phyloP scores from a whole-genome alignment of 2,329 filamentous ascomycete species.

The Monosporascus sp. region DNA sequence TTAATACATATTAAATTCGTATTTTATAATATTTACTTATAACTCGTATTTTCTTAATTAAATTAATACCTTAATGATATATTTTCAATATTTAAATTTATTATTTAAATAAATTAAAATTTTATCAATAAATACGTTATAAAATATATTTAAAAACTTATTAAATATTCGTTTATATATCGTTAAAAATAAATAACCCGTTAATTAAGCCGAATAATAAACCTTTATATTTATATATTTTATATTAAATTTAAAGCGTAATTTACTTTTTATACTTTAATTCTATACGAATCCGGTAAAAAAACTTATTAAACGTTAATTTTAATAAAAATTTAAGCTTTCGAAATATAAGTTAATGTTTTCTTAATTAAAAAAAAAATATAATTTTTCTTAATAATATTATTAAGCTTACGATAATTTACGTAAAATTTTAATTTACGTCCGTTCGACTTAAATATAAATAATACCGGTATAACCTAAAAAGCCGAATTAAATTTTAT shows the following conservation, averaged over 20 bases:
- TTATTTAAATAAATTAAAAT: not conserved
- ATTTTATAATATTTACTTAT: slow-evolving; percentile 1
- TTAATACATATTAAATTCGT: not conserved
- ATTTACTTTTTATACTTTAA: no score
- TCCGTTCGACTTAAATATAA: no score
- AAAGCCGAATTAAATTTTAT: no score
- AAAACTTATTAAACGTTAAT: no score
- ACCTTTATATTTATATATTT: no score
- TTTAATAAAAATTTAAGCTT: not conserved
- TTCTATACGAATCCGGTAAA: no score
- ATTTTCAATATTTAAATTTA: not conserved
- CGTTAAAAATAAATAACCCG: no score
- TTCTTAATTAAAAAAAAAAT: not conserved
- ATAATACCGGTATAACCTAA: no score
- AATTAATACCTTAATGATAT: not conserved
- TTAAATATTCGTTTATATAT: not conserved
- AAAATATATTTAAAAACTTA: not conserved
- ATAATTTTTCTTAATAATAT: not conserved
- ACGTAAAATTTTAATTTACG: no score
- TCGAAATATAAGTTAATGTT: not conserved
- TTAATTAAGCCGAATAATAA: no score
- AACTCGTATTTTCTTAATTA: not conserved
- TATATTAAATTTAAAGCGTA: no score
- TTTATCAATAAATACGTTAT: not conserved
- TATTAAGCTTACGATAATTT: no score